phyloP scores from a whole-genome alignment of 192 early-diverging fungal species.

The Rhizophagus prolifer region DNA sequence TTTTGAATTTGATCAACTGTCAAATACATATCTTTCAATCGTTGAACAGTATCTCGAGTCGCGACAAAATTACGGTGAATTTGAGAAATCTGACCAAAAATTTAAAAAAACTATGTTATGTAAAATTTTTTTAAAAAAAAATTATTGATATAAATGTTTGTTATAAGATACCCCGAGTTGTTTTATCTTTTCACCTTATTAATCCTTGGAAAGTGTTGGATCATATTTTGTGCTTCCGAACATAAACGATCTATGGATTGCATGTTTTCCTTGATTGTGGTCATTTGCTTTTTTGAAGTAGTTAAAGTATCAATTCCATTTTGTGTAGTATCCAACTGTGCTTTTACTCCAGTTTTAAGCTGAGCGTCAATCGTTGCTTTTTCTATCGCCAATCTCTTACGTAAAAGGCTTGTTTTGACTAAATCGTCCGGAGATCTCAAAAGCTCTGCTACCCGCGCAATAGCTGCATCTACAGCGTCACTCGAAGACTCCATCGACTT shows the following conservation, averaged over 20 bases:
- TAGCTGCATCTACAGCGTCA: slow-evolving; percentile 70
- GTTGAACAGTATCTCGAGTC: slow-evolving; percentile 80
- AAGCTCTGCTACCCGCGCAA: slow-evolving; percentile 78
- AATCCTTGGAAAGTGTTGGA: slow-evolving; percentile 88
- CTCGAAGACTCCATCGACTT: slow-evolving; percentile 22
- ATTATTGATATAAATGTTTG: neutral
- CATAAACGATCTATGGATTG: slow-evolving; percentile 84
- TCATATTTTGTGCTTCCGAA: slow-evolving; percentile 79
- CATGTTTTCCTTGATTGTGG: slow-evolving; percentile 71
- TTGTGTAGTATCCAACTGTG: slow-evolving; percentile 87
- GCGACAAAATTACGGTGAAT: slow-evolving; percentile 95
- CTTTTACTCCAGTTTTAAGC: slow-evolving; percentile 90
- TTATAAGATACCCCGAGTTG: neutral
- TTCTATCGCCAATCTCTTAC: slow-evolving; percentile 85
- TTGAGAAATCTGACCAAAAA: slow-evolving; percentile 70
- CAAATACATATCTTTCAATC: slow-evolving; percentile 85
- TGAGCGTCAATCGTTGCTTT: slow-evolving; percentile 92
- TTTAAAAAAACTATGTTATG: neutral
- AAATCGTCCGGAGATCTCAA: slow-evolving; percentile 95
- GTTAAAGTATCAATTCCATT: slow-evolving; percentile 81
- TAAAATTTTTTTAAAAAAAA: neutral
- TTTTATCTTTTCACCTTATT: slow-evolving; percentile 62
- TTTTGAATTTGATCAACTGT: slow-evolving; percentile 70
- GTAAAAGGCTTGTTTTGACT: slow-evolving; percentile 76
- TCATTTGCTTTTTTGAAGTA: slow-evolving; percentile 62